Evolutionary conservation across 1,139 yeast genomes (phyloP).

Genomic region (Zhuliangozyma parablackwelliae): DNA sequence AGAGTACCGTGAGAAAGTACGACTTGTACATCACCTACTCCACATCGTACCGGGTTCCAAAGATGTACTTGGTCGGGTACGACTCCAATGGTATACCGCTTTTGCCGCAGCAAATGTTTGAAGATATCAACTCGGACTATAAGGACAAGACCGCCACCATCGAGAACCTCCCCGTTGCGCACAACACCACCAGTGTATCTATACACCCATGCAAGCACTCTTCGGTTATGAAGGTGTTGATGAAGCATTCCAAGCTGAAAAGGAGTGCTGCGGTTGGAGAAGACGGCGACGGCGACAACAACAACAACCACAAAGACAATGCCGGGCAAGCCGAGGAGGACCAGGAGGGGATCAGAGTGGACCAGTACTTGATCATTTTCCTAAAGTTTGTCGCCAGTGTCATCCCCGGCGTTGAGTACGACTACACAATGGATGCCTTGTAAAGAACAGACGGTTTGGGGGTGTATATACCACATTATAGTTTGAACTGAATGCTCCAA

Average conservation of each 20-base stretch:
- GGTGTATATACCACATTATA: too few relatives aligned
- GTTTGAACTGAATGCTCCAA: too few relatives aligned
- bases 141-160: conserved; percentile 95
- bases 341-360: conserved; percentile 62
- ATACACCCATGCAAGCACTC: conserved; percentile 98
- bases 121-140: conserved; percentile 87
- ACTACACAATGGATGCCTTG: conserved; percentile 89
- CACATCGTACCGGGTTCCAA: conserved; percentile 93
- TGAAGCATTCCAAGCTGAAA: conserved; percentile 46
- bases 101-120: conserved; percentile 86
- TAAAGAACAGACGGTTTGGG: conserved; percentile 15
- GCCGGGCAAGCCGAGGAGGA: conserved; percentile 24
- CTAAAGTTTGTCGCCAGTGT: conserved; percentile 94
- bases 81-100: conserved; percentile 80
- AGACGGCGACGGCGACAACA: conserved; percentile 5
- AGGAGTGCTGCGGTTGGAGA: conserved; percentile 2
- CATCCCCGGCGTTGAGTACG: conserved; percentile 96
- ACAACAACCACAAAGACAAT: conserved; percentile 19
- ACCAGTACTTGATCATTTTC: conserved; percentile 83
- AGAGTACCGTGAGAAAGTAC: conserved; percentile 56
- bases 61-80: conserved; percentile 87
- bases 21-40: conserved; percentile 89
- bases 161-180: conserved; percentile 83
- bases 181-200: conserved; percentile 76
- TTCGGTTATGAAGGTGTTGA: conserved; percentile 83